Base-by-base conservation (phyloP, 768 basidiomycete species). In the Naematelia aurantialba region DNA sequence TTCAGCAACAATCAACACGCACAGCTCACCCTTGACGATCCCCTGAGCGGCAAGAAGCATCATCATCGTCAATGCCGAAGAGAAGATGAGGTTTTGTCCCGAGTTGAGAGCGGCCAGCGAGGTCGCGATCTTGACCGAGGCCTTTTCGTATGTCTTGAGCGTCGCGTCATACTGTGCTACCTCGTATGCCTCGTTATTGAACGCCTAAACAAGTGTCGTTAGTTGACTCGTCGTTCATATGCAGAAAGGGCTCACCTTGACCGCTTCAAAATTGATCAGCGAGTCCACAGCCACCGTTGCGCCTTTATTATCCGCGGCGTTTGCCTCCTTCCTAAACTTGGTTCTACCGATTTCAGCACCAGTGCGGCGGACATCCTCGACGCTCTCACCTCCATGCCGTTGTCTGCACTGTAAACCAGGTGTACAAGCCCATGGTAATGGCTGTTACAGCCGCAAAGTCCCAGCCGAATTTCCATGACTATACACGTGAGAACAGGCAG, bases 381-480 rank as follows among this genome's bases (percentile, higher is more conserved):
- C 17, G 30, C 2, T 67, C 79, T 68, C 52, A 91, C 91, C 93
- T 82, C 96, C 96, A 98, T 0, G 92, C 85, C 1, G 96, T 99
- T 1, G 96, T 98, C 49, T 85, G 84, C 30, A 99, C 86, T 1
- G 96, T 99, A 74, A 94, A 99, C 92, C 92, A 97, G 0, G 91
- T 89, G 74, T 99, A 99, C 2, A 88, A 84, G 1, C 82, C 88
- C 82, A 99, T 85, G 0, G 94, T 89, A 1, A 83, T 76, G 1
- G 85, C 82, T 0, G 93, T 97, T 46, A 98, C 85, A 1, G 88
- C 90, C 3, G 96, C 94, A 77, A 93, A 99, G 74, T 96, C 87
- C 87, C 88, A 91, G 8, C 96, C 96, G 70, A 96, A 99, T 73
- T 97, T 94, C 70, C 89, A 98, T 1, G 91, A 93, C 92, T 96